These are phyloP conservation scores for barrel medic (Medicago truncatula) DNA, from an alignment of 306 rosid species.

Conservation along the genomic window MtrunA17r5.0-ANR NC_053048.1:41509001-41509500, in stretches of 20 bases:
- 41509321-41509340: not conserved
- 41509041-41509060: too few relatives aligned
- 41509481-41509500: constrained; percentile 20
- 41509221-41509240: constrained; percentile 30
- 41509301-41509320: constrained; percentile 39
- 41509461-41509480: constrained; percentile 43
- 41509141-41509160: constrained; percentile 26
- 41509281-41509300: constrained; percentile 36
- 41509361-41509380: constrained; percentile 34
- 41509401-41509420: constrained; percentile 48
- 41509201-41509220: constrained; percentile 38
- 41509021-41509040: too few relatives aligned
- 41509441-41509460: constrained; percentile 38
- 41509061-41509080: too few relatives aligned
- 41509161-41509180: constrained; percentile 24
- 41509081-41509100: not conserved
- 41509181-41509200: constrained; percentile 34
- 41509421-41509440: constrained; percentile 37
- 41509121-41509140: not conserved
- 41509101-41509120: not conserved
- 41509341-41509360: constrained; percentile 31
- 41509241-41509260: constrained; percentile 44
- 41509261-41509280: constrained; percentile 46
- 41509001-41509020: too few relatives aligned
- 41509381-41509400: constrained; percentile 8